Evolutionary conservation across 1,284 basidiomycete species (phyloP).

Genomic region (Cryptococcus hybrid): DNA sequence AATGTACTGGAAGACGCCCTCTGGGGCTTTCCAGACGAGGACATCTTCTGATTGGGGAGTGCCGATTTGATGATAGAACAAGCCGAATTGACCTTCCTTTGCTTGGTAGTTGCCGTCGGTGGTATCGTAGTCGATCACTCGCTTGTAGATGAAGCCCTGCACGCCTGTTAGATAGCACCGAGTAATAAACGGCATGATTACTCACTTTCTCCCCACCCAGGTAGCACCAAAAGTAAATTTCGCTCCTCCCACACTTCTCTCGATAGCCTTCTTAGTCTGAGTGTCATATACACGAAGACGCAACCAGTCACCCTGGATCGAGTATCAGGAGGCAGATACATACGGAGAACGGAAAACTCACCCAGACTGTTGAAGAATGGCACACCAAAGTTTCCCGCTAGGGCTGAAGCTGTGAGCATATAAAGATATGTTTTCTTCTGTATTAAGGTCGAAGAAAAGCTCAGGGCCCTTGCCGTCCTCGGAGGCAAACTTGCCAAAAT

Average conservation of each 20-base stretch:
- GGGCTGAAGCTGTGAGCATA: slow-evolving; percentile 18
- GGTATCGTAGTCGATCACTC: slow-evolving; percentile 2
- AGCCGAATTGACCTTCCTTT: slow-evolving; percentile 13
- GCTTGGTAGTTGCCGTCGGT: not conserved
- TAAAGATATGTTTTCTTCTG: slow-evolving; percentile 11
- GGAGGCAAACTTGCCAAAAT: slow-evolving; percentile 14
- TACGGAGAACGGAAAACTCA: slow-evolving; percentile 1
- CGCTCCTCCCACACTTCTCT: slow-evolving; percentile 12
- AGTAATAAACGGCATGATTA: not conserved
- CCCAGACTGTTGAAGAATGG: slow-evolving; percentile 16
- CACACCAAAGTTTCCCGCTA: slow-evolving; percentile 11
- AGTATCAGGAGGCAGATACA: not conserved
- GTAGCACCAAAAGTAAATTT: slow-evolving; percentile 22
- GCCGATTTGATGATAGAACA: slow-evolving; percentile 16
- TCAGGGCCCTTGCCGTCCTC: slow-evolving; percentile 4
- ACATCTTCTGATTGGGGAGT: slow-evolving; percentile 14
- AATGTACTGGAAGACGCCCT: slow-evolving; percentile 3
- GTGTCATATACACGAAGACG: slow-evolving; percentile 15
- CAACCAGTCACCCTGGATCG: slow-evolving; percentile 19
- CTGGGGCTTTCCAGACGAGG: slow-evolving; percentile 3
- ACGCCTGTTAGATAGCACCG: not conserved
- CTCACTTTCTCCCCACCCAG: slow-evolving; percentile 15
- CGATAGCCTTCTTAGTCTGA: slow-evolving; percentile 9
- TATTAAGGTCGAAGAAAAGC: slow-evolving; percentile 19
- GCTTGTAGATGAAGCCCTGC: slow-evolving; percentile 19